phyloP scores from a whole-genome alignment of 768 basidiomycete species.

The Boletus rufocinnamomeus region DNA sequence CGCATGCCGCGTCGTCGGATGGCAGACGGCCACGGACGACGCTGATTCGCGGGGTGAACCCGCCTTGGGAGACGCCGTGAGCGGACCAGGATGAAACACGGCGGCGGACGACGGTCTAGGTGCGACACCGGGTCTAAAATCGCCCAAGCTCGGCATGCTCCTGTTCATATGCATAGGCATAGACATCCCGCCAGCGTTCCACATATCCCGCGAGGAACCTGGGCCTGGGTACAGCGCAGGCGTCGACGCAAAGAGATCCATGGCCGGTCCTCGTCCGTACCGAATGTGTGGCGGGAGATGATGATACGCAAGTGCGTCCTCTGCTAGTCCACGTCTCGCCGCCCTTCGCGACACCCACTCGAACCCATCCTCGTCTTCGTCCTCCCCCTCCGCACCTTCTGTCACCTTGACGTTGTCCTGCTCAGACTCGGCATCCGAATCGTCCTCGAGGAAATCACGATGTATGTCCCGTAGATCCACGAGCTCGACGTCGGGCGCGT shows the following conservation, averaged over 20 bases:
- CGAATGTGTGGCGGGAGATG: slow-evolving; percentile 75
- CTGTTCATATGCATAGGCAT: slow-evolving; percentile 18
- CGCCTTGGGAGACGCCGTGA: slow-evolving; percentile 29
- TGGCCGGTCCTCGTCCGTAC: slow-evolving; percentile 56
- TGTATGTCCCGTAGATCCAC: slow-evolving; percentile 93
- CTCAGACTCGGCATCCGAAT: slow-evolving; percentile 36
- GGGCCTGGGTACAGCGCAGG: slow-evolving; percentile 42
- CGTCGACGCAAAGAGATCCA: slow-evolving; percentile 60
- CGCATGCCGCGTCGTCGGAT: slow-evolving; percentile 17
- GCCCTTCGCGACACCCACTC: slow-evolving; percentile 79
- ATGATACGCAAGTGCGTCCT: slow-evolving; percentile 59
- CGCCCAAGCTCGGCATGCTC: slow-evolving; percentile 42
- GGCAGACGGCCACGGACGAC: slow-evolving; percentile 20
- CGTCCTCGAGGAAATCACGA: slow-evolving; percentile 89
- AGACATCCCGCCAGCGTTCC: slow-evolving; percentile 35
- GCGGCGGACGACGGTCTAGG: slow-evolving; percentile 21
- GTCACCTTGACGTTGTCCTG: slow-evolving; percentile 47
- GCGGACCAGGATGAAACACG: slow-evolving; percentile 38
- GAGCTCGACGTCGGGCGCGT: slow-evolving; percentile 82
- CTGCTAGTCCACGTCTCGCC: slow-evolving; percentile 52
- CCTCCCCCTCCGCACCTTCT: slow-evolving; percentile 57
- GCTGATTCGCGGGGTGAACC: slow-evolving; percentile 16
- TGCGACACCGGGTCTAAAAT: slow-evolving; percentile 37
- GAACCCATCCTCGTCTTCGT: slow-evolving; percentile 78
- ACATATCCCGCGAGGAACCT: slow-evolving; percentile 44